Evolutionary conservation across 2,329 filamentous ascomycete genomes (phyloP).

Genomic region (Alternaria alternata): DNA sequence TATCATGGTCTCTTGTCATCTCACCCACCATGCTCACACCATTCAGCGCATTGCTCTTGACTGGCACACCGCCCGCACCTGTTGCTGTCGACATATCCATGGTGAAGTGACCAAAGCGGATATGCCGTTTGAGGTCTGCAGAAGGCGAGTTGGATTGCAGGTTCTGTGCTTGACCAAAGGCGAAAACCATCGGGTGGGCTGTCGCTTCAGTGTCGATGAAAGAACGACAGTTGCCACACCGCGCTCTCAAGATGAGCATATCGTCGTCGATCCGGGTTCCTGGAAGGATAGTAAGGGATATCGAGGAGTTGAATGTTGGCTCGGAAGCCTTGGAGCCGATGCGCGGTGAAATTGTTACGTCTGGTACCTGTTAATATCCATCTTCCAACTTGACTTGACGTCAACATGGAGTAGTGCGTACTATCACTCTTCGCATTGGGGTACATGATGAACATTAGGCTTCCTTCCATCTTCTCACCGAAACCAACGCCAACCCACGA

Average conservation of each 20-base stretch:
- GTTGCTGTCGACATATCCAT: constrained; percentile 53
- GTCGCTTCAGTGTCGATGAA: constrained; percentile 45
- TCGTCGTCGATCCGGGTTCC: constrained; percentile 46
- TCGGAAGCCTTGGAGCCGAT: constrained; percentile 47
- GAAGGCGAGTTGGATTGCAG: constrained; percentile 39
- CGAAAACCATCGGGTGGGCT: constrained; percentile 53
- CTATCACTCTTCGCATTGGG: constrained; percentile 45
- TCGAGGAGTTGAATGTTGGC: constrained; percentile 41
- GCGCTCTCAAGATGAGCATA: constrained; percentile 49
- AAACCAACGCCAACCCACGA: constrained; percentile 58
- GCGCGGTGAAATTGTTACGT: constrained; percentile 51
- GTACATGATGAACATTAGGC: constrained; percentile 57
- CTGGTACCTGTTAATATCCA: constrained; percentile 25
- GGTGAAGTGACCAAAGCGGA: constrained; percentile 51
- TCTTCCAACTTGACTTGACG: neutral
- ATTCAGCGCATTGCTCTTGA: constrained; percentile 21
- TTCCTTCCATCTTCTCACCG: constrained; percentile 53
- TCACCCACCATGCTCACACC: constrained; percentile 35
- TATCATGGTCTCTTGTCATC: constrained; percentile 37
- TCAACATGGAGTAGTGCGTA: constrained; percentile 16
- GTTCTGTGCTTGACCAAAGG: constrained; percentile 47
- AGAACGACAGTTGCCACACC: constrained; percentile 51
- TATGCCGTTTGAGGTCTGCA: constrained; percentile 50
- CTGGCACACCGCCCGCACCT: constrained; percentile 46
- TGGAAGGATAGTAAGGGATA: constrained; percentile 40